A percentile compares a stretch with the other conserved stretches of the same genome.
These are phyloP conservation scores for Gaeumannomyces tritici DNA, from an alignment of 2,329 filamentous ascomycete genomes.

Conservation along the genomic window DNA sequence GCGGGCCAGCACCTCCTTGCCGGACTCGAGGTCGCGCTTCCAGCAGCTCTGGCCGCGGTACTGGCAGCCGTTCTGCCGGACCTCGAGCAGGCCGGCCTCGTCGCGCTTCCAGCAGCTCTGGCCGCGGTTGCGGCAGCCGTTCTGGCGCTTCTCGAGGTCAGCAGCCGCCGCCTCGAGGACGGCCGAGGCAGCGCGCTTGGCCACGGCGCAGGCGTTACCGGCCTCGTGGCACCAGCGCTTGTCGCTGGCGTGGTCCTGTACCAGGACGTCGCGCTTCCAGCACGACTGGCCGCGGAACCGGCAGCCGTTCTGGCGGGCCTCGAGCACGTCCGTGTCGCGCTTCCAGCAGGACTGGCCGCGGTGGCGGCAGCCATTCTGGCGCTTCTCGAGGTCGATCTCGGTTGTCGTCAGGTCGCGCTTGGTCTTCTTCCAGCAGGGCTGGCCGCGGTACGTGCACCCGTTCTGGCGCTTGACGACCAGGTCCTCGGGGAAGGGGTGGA, in stretches of 20 bases:
- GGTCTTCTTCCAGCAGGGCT: constrained; percentile 13
- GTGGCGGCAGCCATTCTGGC: constrained; percentile 8
- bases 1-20: background rate
- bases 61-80: constrained; percentile 6
- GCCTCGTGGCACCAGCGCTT: constrained; percentile 3
- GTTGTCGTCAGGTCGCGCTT: constrained; percentile 12
- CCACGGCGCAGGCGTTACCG: constrained; percentile 1
- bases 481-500: no score
- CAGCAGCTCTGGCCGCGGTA: constrained; percentile 24
- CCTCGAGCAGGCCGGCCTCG: constrained; percentile 8
- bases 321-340: no score
- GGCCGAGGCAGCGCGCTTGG: constrained; percentile 3
- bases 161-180: constrained; percentile 4
- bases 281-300: background rate
- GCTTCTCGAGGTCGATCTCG: constrained; percentile 8
- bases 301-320: background rate
- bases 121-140: constrained; percentile 14
- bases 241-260: background rate
- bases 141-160: constrained; percentile 8
- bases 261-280: constrained; percentile 14
- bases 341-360: constrained; percentile 25
- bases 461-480: no score
- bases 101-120: constrained; percentile 25
- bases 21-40: constrained; percentile 14
- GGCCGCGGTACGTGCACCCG: background rate